A percentile compares a stretch with the other conserved stretches of the same genome.
These are phyloP conservation scores for Fusarium globosum DNA, from an alignment of 2,329 filamentous ascomycete genomes.

Conservation along the genomic window DNA sequence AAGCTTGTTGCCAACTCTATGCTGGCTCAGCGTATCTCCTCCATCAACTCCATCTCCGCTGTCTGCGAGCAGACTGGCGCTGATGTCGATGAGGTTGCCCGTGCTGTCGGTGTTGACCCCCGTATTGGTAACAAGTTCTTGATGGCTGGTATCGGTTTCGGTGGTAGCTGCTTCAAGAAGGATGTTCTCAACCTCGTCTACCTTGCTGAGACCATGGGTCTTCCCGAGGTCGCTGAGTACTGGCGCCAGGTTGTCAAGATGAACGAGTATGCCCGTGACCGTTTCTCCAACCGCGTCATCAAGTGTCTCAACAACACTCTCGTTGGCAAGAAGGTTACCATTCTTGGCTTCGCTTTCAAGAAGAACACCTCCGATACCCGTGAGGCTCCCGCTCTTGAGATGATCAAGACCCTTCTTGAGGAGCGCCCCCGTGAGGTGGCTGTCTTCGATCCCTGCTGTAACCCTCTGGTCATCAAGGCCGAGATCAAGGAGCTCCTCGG, in stretches of 20 bases:
- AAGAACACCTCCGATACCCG: slow-evolving; percentile 81
- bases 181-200: slow-evolving; percentile 80
- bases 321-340: slow-evolving; percentile 74
- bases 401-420: slow-evolving; percentile 72
- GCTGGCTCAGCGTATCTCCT: slow-evolving; percentile 82
- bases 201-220: slow-evolving; percentile 74
- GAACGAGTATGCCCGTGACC: slow-evolving; percentile 79
- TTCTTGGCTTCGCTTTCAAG: slow-evolving; percentile 84
- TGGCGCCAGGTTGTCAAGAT: slow-evolving; percentile 80
- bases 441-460: slow-evolving; percentile 75
- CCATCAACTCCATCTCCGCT: slow-evolving; percentile 84
- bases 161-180: slow-evolving; percentile 85
- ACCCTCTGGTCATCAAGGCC: slow-evolving; percentile 60
- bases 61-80: slow-evolving; percentile 82
- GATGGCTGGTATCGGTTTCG: slow-evolving; percentile 80
- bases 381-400: slow-evolving; percentile 75
- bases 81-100: slow-evolving; percentile 77
- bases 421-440: slow-evolving; percentile 73
- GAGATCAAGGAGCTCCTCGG: slow-evolving; percentile 61
- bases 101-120: slow-evolving; percentile 74
- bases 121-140: slow-evolving; percentile 80
- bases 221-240: slow-evolving; percentile 79
- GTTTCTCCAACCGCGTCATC: slow-evolving; percentile 75
- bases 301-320: slow-evolving; percentile 75
- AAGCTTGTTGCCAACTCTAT: slow-evolving; percentile 85